Evolutionary conservation across 768 basidiomycete genomes (phyloP).

Genomic region (Panus rudis): DNA sequence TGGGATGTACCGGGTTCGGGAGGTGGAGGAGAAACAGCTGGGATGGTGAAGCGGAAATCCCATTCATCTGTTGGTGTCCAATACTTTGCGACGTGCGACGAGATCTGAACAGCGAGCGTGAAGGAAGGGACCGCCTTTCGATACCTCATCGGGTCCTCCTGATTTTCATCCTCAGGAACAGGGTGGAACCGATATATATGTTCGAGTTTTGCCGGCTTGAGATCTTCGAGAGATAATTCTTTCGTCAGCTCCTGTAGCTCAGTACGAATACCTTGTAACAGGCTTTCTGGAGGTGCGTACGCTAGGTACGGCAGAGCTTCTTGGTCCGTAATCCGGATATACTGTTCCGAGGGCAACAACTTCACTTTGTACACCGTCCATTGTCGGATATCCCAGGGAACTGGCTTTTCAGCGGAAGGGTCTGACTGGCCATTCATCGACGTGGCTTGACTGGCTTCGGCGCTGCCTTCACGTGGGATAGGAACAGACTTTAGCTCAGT

Average conservation of each 20-base stretch:
- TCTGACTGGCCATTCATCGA: not conserved
- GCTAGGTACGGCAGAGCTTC: constrained; percentile 73
- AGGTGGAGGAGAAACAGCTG: constrained; percentile 10
- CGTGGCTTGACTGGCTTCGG: not conserved
- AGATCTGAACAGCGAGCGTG: constrained; percentile 68
- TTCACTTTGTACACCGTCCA: constrained; percentile 60
- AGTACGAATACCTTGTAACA: constrained; percentile 32
- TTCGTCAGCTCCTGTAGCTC: too few species aligned
- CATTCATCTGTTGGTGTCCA: constrained; percentile 75
- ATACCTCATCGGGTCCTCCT: constrained; percentile 32
- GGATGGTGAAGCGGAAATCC: constrained; percentile 47
- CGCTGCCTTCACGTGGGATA: not conserved
- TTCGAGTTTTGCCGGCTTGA: constrained; percentile 16
- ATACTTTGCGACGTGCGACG: constrained; percentile 48
- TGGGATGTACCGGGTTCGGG: constrained; percentile 5
- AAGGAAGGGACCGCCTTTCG: constrained; percentile 53
- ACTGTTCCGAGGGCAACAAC: constrained; percentile 50
- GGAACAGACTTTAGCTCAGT: constrained; percentile 37
- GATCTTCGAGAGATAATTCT: not conserved
- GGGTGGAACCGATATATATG: constrained; percentile 48
- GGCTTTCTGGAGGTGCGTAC: constrained; percentile 44
- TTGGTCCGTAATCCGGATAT: constrained; percentile 43
- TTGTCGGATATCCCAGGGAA: constrained; percentile 56
- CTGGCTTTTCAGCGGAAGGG: constrained; percentile 7
- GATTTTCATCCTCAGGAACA: not conserved